Conservation (phyloP, 1,284 basidiomycete species). For the Trichosporon ovoides region DNA sequence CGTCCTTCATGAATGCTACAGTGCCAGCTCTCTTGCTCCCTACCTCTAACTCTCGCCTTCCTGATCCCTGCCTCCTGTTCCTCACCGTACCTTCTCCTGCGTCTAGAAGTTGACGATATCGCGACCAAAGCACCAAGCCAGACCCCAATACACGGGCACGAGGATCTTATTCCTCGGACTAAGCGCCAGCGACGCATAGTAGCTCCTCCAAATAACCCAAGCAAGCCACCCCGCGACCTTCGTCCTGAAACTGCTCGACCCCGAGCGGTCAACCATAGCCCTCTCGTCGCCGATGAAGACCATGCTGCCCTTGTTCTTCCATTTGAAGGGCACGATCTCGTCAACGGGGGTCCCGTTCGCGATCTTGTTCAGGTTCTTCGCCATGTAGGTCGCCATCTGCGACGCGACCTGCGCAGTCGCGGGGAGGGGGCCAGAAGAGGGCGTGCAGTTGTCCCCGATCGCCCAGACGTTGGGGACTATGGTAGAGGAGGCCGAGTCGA, state of each 20-base stretch:
- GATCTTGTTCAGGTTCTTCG: slow-evolving; percentile 62
- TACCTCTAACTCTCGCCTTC: too few relatives aligned
- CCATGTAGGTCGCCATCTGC: slow-evolving; percentile 70
- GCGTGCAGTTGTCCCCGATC: slow-evolving; percentile 70
- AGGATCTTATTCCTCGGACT: slow-evolving; percentile 70
- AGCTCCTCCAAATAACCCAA: slow-evolving; percentile 50
- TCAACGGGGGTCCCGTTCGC: slow-evolving; percentile 50
- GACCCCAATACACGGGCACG: slow-evolving; percentile 59
- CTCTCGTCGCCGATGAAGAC: slow-evolving; percentile 69
- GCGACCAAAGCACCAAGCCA: slow-evolving; percentile 65
- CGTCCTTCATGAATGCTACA: too few relatives aligned
- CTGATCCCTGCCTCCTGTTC: too few relatives aligned
- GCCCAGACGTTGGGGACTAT: slow-evolving; percentile 71
- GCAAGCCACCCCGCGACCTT: slow-evolving; percentile 17
- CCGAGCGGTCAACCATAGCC: slow-evolving; percentile 70
- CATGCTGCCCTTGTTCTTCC: slow-evolving; percentile 67
- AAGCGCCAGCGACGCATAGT: slow-evolving; percentile 60
- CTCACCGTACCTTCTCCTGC: too few relatives aligned
- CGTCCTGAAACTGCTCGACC: slow-evolving; percentile 41
- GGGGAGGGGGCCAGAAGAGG: slow-evolving; percentile 62
- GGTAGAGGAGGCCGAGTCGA: slow-evolving; percentile 54
- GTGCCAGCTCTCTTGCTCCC: too few relatives aligned
- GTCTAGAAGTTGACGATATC: slow-evolving; percentile 70
- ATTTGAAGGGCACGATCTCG: slow-evolving; percentile 56
- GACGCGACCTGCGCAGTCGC: slow-evolving; percentile 82